Conservation (phyloP, 2,329 filamentous ascomycete genomes). For the Trichoderma koningiopsis region DNA sequence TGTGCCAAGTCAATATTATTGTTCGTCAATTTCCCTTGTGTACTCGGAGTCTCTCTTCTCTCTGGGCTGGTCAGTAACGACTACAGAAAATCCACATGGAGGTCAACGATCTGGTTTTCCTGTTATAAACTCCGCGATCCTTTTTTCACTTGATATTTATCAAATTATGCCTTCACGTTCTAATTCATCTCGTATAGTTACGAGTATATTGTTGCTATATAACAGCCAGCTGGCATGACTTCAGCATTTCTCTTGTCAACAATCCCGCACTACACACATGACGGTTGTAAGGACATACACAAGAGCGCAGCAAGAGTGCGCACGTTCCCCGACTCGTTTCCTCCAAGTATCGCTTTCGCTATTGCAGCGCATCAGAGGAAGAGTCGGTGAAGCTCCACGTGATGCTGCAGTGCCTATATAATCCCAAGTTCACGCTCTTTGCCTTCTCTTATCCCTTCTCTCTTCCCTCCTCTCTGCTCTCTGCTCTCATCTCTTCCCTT, state of each 20-base stretch:
- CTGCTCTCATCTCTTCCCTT: not conserved
- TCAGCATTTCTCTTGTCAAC: not conserved
- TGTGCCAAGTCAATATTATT: not conserved
- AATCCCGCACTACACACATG: not conserved
- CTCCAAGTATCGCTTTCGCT: not conserved
- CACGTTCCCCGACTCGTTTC: not conserved
- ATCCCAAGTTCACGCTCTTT: not conserved
- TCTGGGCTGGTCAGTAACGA: not conserved
- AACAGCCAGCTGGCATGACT: not conserved
- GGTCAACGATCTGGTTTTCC: not conserved
- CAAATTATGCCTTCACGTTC: not conserved
- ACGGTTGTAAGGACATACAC: not conserved
- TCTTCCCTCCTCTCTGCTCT: too few species aligned
- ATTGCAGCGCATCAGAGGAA: not conserved
- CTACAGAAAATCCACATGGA: not conserved
- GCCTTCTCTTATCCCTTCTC: not conserved
- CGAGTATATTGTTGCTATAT: too few species aligned
- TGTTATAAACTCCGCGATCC: not conserved
- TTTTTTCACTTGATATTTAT: not conserved
- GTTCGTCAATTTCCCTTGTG: not conserved
- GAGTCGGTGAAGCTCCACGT: slow-evolving; percentile 17
- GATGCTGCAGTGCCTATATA: slow-evolving; percentile 1
- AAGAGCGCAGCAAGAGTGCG: not conserved
- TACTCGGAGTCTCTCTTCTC: not conserved
- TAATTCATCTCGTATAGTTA: not conserved